Base-by-base conservation (phyloP, 495 filamentous ascomycete genomes). In the Patellaria atrata region DNA sequence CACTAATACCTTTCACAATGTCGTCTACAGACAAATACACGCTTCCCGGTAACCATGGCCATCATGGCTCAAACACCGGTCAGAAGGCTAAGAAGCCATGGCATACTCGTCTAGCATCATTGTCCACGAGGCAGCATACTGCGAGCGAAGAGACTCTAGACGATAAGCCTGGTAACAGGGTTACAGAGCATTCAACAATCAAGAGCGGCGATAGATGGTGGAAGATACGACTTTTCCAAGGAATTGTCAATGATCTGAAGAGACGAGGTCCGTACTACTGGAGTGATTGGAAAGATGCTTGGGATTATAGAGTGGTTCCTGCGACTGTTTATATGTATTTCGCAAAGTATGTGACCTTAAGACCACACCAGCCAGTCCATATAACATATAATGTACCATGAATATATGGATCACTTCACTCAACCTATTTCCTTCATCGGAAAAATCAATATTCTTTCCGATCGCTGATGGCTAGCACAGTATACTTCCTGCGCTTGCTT, bases 281-380 rank as follows among this genome's bases (percentile, higher is more conserved):
- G 48, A 55, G 50, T 37, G 61, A 65, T 34, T 51, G 54, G 27
- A 51, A 17, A 16, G 59, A 65, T 43, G 60, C 50, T n/a, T 56
- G 48, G 42, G 54, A 53, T 35, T 65, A 65, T 34, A 42, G 61
- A 16, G 57, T 55, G 7, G 38, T 62, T 7, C 51, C 59, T 14
- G 59, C 52, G 15, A 58, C 56, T 1, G 47, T 63, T 1, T 50
- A 54, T 17, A 65, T 65, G 42, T 63, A 60, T 44, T 65, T 65
- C 43, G 58, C 57, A 34, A 64, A 60, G 55, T 60, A 42, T 42
- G 51, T 52, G 23, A 28, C n/a, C n/a, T n/a, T n/a, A n/a, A n/a
- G n/a, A n/a, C n/a, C n/a, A n/a, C 33, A 40, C 11, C 28, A 22
- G 15, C 30, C 27, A 28, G 5, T 22, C 17, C 17, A 35, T 18